Evolutionary conservation across 768 basidiomycete species (phyloP), one percentile per base, ranked within the genome.

Genomic region (Auriculariales sp.): DNA sequence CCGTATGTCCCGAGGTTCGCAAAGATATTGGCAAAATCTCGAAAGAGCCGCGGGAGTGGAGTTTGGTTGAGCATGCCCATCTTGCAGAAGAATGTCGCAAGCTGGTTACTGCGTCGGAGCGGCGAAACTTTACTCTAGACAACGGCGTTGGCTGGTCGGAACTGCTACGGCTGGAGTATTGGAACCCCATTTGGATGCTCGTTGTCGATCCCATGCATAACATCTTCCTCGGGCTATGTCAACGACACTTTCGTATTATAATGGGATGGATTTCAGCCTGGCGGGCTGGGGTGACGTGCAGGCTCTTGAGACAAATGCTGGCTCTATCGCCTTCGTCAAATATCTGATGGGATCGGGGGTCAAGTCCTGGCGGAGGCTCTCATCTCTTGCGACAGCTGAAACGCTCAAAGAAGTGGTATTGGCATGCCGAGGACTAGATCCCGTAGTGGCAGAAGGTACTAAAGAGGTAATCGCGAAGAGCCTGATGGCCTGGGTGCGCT

Each of bases 191-290:
- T 27, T 3, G n/a, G 4, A 51, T 48, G 11, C 22, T 57, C 2
- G 55, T 60, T 3, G 52, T 68, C n/a, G 67, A 71, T 34, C 49
- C 59, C 1, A 71, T 71, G 67, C 69, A 71, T 32, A 59, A 61
- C n/a, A 52, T 69, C 2, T 59, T 62, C 47, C 57, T 69, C 4
- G 54, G 54, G 10, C 15, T 55, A 17, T 27, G 44, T 29, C 39
- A 44, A 24, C 19, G 11, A 9, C 39, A 44, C 15, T 19, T 44
- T 15, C 39, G 39, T n/a, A n/a, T n/a, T n/a, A n/a, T n/a, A n/a
- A n/a, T n/a, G n/a, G n/a, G n/a, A n/a, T n/a, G n/a, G n/a, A n/a
- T n/a, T n/a, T n/a, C n/a, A n/a, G n/a, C n/a, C n/a, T n/a, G n/a
- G n/a, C n/a, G n/a, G n/a, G n/a, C n/a, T n/a, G n/a, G n/a, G n/a